Evolutionary conservation across 108 stramenopile species (phyloP).

Genomic region (Stephanodiscus triporus): DNA sequence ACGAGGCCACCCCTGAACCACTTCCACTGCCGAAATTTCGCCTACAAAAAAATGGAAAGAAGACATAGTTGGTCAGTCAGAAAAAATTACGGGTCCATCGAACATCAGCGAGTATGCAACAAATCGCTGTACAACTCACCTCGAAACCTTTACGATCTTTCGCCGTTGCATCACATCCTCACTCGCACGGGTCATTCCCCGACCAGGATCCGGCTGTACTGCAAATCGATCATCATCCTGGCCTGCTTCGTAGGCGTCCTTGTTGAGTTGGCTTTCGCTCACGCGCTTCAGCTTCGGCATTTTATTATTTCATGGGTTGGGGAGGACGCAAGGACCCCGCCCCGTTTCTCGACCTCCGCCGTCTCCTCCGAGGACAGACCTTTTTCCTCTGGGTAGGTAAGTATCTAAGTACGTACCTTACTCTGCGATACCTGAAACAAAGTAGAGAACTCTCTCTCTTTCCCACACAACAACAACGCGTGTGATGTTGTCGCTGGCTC

Average conservation of each 20-base stretch:
- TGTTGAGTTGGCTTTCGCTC: slow-evolving; percentile 31
- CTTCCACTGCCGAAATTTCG: slow-evolving; percentile 13
- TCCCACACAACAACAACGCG: no score
- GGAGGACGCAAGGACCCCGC: no score
- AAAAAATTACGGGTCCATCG: neutral
- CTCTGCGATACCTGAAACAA: no score
- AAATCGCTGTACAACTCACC: slow-evolving; percentile 12
- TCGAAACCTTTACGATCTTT: slow-evolving; percentile 27
- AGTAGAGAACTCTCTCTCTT: no score
- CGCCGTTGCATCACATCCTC: slow-evolving; percentile 31
- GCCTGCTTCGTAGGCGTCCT: slow-evolving; percentile 23
- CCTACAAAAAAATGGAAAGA: neutral
- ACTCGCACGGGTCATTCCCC: slow-evolving; percentile 33
- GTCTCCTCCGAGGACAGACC: no score
- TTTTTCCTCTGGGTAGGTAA: no score
- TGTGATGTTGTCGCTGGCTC: no score
- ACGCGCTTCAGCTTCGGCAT: slow-evolving; percentile 31
- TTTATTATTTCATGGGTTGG: no score
- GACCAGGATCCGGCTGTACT: slow-evolving; percentile 38
- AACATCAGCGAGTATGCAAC: neutral
- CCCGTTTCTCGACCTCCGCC: no score
- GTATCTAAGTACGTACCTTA: no score
- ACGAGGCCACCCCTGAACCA: neutral
- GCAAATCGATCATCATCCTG: slow-evolving; percentile 29
- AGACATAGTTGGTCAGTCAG: neutral